phyloP scores from a whole-genome alignment of 2,329 filamentous ascomycete species.

The Colletotrichum sp. region DNA sequence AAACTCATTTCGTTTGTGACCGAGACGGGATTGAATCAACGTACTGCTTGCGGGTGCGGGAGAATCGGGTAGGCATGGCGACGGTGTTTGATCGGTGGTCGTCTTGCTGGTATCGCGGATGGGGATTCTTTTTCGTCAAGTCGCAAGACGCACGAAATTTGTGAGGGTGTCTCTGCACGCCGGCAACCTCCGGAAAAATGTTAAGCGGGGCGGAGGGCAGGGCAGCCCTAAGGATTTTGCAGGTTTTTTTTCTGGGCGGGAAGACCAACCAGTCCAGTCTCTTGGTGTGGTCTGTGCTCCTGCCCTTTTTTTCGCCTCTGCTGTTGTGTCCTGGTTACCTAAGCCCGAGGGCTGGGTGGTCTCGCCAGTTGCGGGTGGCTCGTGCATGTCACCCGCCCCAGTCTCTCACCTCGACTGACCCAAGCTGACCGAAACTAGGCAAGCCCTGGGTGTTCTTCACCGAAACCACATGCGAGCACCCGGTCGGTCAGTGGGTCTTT shows the following conservation, averaged over 20 bases:
- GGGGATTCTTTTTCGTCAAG: slow-evolving; percentile 36
- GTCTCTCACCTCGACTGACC: neutral
- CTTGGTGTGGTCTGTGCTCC: neutral
- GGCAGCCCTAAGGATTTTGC: slow-evolving; percentile 39
- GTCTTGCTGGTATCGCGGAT: slow-evolving; percentile 42
- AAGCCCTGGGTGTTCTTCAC: neutral
- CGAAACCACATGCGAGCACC: neutral
- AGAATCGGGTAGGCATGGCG: slow-evolving; percentile 68
- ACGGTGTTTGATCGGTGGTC: slow-evolving; percentile 17
- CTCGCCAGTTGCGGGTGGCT: neutral
- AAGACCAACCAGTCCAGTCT: neutral
- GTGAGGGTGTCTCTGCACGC: slow-evolving; percentile 44
- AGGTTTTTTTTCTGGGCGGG: neutral
- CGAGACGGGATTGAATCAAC: slow-evolving; percentile 39
- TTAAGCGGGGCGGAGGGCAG: slow-evolving; percentile 44
- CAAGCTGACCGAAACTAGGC: neutral
- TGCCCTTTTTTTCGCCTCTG: neutral
- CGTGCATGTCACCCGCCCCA: neutral
- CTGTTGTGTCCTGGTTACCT: neutral
- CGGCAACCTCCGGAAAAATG: slow-evolving; percentile 34
- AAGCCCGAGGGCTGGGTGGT: neutral
- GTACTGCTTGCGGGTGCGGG: slow-evolving; percentile 81
- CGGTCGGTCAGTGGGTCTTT: neutral
- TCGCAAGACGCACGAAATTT: slow-evolving; percentile 29
- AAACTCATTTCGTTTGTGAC: neutral